These are phyloP conservation scores for Laburnicola sp. DNA, from an alignment of 2,329 filamentous ascomycete genomes.

Conservation along the genomic window DNA sequence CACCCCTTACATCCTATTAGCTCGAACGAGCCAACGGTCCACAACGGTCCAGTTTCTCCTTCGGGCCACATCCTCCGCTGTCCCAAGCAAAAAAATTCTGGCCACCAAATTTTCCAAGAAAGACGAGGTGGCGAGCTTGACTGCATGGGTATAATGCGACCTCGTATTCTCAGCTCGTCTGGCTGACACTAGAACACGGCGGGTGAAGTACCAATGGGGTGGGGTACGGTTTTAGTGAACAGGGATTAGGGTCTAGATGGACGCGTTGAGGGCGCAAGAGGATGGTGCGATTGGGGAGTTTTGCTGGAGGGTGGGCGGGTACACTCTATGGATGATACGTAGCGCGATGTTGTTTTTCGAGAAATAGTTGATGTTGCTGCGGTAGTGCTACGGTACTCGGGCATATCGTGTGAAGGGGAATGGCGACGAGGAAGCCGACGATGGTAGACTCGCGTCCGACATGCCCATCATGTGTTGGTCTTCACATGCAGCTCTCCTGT, in stretches of 20 bases:
- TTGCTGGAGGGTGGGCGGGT: background rate
- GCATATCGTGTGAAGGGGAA: conserved; percentile 5
- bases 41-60: background rate
- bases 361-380: background rate
- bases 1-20: too few relatives aligned
- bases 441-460: conserved; percentile 24
- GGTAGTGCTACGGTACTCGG: background rate
- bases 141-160: background rate
- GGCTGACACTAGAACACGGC: background rate
- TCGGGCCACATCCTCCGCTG: background rate
- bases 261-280: background rate
- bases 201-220: background rate
- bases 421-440: conserved; percentile 13
- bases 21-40: too few relatives aligned
- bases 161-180: background rate
- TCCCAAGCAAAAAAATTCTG: background rate
- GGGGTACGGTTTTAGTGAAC: background rate
- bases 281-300: background rate
- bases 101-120: background rate
- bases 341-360: background rate
- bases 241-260: background rate
- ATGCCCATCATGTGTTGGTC: conserved; percentile 11
- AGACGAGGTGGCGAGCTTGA: background rate
- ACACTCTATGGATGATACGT: background rate
- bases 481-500: conserved; percentile 1